These are phyloP conservation scores for Achaetomiella virescens DNA, from an alignment of 495 filamentous ascomycete genomes.

Conservation along the genomic window DNA sequence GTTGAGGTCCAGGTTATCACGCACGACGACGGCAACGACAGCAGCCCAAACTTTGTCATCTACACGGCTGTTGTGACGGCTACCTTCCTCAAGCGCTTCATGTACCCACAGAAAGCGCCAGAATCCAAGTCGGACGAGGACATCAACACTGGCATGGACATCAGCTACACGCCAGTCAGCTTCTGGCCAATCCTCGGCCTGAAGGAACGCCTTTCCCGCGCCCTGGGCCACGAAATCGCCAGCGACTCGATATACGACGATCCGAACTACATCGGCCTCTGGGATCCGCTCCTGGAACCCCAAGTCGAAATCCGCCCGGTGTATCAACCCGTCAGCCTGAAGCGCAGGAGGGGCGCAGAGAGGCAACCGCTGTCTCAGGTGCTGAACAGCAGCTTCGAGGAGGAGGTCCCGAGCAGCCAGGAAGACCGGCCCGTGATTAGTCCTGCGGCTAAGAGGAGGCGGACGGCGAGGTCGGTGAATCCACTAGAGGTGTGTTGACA, in stretches of 20 bases:
- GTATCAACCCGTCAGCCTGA: constrained; percentile 9
- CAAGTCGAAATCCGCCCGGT: not conserved
- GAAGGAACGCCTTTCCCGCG: constrained; percentile 42
- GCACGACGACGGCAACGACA: constrained; percentile 28
- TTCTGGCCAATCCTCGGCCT: constrained; percentile 43
- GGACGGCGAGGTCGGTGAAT: constrained; percentile 19
- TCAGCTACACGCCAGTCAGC: constrained; percentile 34
- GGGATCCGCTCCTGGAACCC: constrained; percentile 23
- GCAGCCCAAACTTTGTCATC: constrained; percentile 34
- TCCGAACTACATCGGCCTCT: constrained; percentile 31
- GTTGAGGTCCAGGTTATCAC: constrained; percentile 38
- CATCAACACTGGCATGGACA: constrained; percentile 19
- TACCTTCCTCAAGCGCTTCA: constrained; percentile 35
- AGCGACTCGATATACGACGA: constrained; percentile 29
- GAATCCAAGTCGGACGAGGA: not conserved
- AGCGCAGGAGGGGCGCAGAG: constrained; percentile 21
- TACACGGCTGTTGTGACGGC: constrained; percentile 38
- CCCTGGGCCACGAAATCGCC: constrained; percentile 37
- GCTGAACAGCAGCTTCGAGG: constrained; percentile 33
- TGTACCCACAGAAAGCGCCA: constrained; percentile 30
- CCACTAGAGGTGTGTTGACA: constrained; percentile 27
- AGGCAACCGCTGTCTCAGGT: constrained; percentile 21
- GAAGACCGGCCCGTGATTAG: constrained; percentile 25
- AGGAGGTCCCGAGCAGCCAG: constrained; percentile 21
- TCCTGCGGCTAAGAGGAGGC: constrained; percentile 30